A percentile compares a stretch with the other conserved stretches of the same genome.
These are phyloP conservation scores for Gossypium lobatum DNA, from an alignment of 441 rosid genomes.

Conservation along the genomic window DNA sequence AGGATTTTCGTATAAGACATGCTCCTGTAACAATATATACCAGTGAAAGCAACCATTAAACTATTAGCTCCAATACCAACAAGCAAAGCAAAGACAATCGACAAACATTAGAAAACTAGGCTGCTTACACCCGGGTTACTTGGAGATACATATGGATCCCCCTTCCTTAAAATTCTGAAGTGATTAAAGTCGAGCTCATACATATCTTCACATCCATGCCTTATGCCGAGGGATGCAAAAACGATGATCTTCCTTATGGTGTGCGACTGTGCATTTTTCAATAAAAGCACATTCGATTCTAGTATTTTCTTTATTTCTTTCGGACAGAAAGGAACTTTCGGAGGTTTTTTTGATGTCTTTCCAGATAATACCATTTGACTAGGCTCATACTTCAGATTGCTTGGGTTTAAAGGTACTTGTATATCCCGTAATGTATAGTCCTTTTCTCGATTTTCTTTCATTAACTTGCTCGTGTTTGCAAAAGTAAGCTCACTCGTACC, in stretches of 20 bases:
- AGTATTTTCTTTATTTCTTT: constrained; percentile 44
- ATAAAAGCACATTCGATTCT: constrained; percentile 25
- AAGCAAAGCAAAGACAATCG: background rate
- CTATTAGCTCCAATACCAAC: background rate
- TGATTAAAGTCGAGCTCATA: constrained; percentile 51
- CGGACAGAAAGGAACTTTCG: constrained; percentile 53
- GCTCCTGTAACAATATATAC: constrained; percentile 33
- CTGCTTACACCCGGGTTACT: constrained; percentile 45
- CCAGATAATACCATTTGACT: constrained; percentile 10
- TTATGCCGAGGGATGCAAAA: constrained; percentile 46
- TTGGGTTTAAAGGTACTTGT: constrained; percentile 6
- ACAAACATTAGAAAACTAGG: background rate
- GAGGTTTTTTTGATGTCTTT: constrained; percentile 26
- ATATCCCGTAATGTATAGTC: constrained; percentile 5
- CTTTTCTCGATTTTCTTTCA: constrained; percentile 3
- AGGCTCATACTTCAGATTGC: constrained; percentile 11
- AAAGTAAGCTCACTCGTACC: constrained; percentile 3
- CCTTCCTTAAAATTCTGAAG: constrained; percentile 43
- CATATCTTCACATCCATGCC: constrained; percentile 57
- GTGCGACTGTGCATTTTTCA: constrained; percentile 50
- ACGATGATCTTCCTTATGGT: constrained; percentile 52
- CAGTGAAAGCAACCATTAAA: background rate
- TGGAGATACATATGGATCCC: constrained; percentile 41
- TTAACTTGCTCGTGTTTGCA: constrained; percentile 5
- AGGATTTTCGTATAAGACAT: constrained; percentile 50